Base-by-base conservation (phyloP, 2,329 filamentous ascomycete species). In the Colletotrichum sp. region DNA sequence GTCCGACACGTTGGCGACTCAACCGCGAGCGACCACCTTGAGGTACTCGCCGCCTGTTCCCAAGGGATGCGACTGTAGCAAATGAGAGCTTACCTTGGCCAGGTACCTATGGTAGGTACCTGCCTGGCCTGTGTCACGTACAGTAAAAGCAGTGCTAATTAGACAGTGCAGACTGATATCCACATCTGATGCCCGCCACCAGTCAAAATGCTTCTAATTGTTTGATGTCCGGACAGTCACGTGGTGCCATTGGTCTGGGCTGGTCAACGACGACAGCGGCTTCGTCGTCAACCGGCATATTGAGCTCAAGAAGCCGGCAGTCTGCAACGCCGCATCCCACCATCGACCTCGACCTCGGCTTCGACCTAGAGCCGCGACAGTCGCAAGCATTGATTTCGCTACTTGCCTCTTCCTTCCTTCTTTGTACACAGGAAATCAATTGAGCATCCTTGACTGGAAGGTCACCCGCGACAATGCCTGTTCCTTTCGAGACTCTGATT, bases 401-500 rank as follows among this genome's bases (percentile, higher is more conserved):
- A 63, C 61, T n/a, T 32, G n/a, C 48, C 21, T 43, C 15, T 28
- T 18, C 21, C n/a, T 18, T 43, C 21, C 24, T 18, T 43, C 48
- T 9, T 32, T 24, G 13, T n/a, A n/a, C 10, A 13, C 26, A 52
- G 13, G 36, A 15, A 80, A 65, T 7, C 52, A 75, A 79, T 68
- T 74, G 52, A 72, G 32, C 52, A 76, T 78, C 73, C 65, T 34
- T 72, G 71, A 60, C 67, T 68, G 58, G 60, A 73, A 76, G 36
- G 64, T 78, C 71, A 16, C 78, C 78, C 76, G 77, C 77, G 84
- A 84, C 81, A 69, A 93, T 93, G 92, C 90, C 90, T 75, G 85
- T 93, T 78, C 92, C 92, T 64, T 93, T 93, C 85, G 92, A 93
- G 84, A 86, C 91, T 66, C 82, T 93, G 79, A 87, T 93, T 84